Base-by-base conservation (phyloP, 768 basidiomycete species). In the Russula vinacea region DNA sequence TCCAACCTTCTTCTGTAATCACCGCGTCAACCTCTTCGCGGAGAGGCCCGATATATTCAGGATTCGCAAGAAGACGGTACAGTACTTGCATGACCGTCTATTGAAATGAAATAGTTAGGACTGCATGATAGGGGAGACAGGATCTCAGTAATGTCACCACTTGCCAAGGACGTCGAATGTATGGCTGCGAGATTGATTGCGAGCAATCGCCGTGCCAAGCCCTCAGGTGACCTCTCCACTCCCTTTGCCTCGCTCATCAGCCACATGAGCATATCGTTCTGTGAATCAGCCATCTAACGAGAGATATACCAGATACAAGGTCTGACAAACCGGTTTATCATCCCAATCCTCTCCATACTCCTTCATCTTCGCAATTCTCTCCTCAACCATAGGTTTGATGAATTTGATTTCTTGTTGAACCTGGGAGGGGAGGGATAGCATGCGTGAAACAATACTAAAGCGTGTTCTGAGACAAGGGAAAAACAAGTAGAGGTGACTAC, bases 251-350 rank as follows among this genome's bases (percentile, higher is more conserved):
- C 35, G 35, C 35, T 35, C 35, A 35, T 35, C 2, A 35, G 10
- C 35, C 6, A 35, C 35, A 10, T 35, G 8, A 35, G 35, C 35
- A 35, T 35, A 35, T 35, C 35, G 8, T 8, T 35, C 35, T 35
- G 35, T 35, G 8, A 35, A 35, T 33, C 35, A 10, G 35, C 35
- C 35, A 7, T 35, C 6, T 35, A 35, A 3, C 1, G 5, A 2
- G 29, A 29, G 35, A 10, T 8, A 35, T 33, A 8, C 33, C 35
- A 35, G 16, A 26, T 3, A 17, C 7, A 9, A 37, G 78, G 55
- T 62, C 82, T 82, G 80, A 78, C 68, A 59, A 80, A 75, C 16
- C 77, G 40, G n/a, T 73, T 73, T 37, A 83, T 72, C 19, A 75
- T 71, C 1, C 29, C 29, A 29, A 29, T 29, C 29, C 29, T 29